Conservation (phyloP, 768 basidiomycete species). For the Leccinum barrowsii region DNA sequence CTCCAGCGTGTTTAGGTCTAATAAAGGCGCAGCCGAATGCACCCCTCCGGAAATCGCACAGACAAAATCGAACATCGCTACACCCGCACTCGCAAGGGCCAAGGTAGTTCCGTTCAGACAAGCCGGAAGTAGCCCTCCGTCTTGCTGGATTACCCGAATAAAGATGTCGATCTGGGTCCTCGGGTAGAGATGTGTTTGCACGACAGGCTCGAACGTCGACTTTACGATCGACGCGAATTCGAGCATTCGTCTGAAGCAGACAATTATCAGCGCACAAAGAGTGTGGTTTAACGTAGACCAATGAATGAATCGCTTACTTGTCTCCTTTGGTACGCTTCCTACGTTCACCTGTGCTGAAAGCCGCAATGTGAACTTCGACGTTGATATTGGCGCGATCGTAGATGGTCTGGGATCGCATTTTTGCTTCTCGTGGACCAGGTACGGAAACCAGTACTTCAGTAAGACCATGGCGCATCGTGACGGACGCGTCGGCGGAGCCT, state of each 20-base stretch:
- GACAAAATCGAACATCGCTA: slow-evolving; percentile 54
- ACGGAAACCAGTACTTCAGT: slow-evolving; percentile 87
- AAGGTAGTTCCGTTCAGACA: slow-evolving; percentile 95
- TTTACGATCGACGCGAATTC: slow-evolving; percentile 87
- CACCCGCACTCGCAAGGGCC: slow-evolving; percentile 53
- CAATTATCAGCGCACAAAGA: slow-evolving; percentile 1
- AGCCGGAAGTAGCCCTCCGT: slow-evolving; percentile 87
- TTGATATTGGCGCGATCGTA: slow-evolving; percentile 88
- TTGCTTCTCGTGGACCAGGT: slow-evolving; percentile 89
- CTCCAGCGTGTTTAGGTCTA: slow-evolving; percentile 87
- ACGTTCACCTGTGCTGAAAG: slow-evolving; percentile 82
- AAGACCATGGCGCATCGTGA: slow-evolving; percentile 81
- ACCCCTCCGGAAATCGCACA: slow-evolving; percentile 88
- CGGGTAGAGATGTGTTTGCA: slow-evolving; percentile 88
- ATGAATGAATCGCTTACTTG: slow-evolving; percentile 57
- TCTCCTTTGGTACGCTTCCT: slow-evolving; percentile 76
- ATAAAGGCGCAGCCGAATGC: slow-evolving; percentile 72
- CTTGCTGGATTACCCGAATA: slow-evolving; percentile 90
- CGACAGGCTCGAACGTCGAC: slow-evolving; percentile 94
- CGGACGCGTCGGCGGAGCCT: slow-evolving; percentile 81
- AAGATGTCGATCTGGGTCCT: slow-evolving; percentile 93
- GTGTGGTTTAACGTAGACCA: background rate
- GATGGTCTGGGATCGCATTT: slow-evolving; percentile 70
- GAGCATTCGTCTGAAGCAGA: slow-evolving; percentile 62
- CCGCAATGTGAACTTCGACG: slow-evolving; percentile 83